Evolutionary conservation across 2,329 filamentous ascomycete genomes (phyloP), one percentile per base, ranked within the genome.

Genomic region (Colletotrichum plurivorum): DNA sequence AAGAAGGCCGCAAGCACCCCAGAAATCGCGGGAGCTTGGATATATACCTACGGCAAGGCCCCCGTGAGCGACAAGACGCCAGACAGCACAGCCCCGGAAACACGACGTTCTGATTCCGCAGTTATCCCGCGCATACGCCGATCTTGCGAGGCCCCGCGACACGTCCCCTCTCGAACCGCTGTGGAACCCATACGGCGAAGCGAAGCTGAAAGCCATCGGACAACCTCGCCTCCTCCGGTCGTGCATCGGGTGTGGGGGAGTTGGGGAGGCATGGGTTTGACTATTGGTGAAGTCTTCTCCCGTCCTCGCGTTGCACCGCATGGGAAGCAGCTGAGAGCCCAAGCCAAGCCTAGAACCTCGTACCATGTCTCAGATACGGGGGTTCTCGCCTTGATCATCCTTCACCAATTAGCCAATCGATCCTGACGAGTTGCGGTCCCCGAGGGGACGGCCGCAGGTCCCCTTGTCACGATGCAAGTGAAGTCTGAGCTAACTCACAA

Each of bases 211-310:
- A 39, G n/a, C 27, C n/a, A 45, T 12, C 31, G 31, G 48, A 6
- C 20, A 12, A 36, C 8, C 31, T 36, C 20, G 58, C 54, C n/a
- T 18, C 13, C 12, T 16, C 15, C 16, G 41, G 41, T 43, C 52
- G 9, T 59, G 54, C 46, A 46, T 65, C 56, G 49, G 63, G 46
- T 64, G 61, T 27, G 54, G 65, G 41, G 53, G 58, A 62, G 63
- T 25, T 25, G 22, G 22, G 22, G 22, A 25, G 22, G 22, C 13
- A n/a, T 7, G 41, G 13, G 16, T 2, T 43, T 18, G 31, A 10
- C 10, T 5, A 36, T 43, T 16, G 43, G 57, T n/a, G 13, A 49
- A 20, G 59, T 22, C n/a, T 46, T n/a, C 54, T 16, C 10, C 15
- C 20, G 27, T 46, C 39, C 22, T 46, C 16, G 48, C 39, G 59